Evolutionary conservation across 148 eudicot species (phyloP).

Genomic region (Rhododendron ovatum): DNA sequence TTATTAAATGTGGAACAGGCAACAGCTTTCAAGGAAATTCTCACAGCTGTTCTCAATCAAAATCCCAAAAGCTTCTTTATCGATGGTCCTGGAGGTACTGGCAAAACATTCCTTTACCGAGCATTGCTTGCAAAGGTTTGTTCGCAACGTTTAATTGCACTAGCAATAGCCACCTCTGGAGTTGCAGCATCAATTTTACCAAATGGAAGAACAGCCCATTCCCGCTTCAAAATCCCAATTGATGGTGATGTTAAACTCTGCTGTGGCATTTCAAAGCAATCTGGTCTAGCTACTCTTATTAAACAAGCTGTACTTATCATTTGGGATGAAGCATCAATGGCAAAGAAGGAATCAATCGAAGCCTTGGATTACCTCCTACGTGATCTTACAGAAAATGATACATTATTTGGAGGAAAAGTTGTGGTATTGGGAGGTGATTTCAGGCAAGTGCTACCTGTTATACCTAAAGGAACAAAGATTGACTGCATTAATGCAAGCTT

Average conservation of each 20-base stretch:
- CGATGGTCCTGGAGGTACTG: background rate
- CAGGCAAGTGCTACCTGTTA: background rate
- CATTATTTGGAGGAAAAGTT: background rate
- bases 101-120: background rate
- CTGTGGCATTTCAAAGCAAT: background rate
- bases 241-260: fast-evolving
- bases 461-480: background rate
- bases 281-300: background rate
- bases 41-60: background rate
- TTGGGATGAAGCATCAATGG: background rate
- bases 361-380: background rate
- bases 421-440: background rate
- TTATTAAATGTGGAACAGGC: background rate
- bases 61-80: background rate
- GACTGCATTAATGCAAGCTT: background rate
- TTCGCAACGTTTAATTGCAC: background rate
- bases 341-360: background rate
- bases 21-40: background rate
- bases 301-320: background rate
- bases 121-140: background rate
- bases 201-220: background rate
- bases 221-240: background rate
- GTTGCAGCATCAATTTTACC: background rate
- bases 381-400: background rate
- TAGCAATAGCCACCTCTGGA: background rate